Conservation (phyloP, 345 rosid genomes). For the Heritiera fomes region DNA sequence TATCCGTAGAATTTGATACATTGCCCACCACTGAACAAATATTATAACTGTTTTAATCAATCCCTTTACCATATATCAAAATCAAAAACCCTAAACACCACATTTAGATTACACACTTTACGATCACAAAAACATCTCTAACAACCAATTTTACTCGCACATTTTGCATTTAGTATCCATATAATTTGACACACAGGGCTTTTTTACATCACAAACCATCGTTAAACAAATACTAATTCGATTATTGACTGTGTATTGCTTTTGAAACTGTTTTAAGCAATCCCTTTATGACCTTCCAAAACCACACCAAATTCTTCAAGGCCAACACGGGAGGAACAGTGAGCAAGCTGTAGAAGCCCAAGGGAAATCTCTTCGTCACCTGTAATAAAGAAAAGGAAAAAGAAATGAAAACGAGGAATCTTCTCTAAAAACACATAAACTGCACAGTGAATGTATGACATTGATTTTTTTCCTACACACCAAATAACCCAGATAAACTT, state of each 20-base stretch:
- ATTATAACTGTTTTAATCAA: no score
- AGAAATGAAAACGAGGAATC: not conserved
- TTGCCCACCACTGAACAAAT: no score
- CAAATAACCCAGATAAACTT: not conserved
- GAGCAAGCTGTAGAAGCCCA: slow-evolving; percentile 75
- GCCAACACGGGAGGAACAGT: slow-evolving; percentile 46
- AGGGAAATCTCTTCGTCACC: slow-evolving; percentile 66
- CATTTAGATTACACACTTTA: no score
- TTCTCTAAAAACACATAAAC: not conserved
- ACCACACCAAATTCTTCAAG: slow-evolving; percentile 68
- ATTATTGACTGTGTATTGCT: slow-evolving; percentile 52
- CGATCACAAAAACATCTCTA: not conserved
- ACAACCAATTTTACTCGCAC: no score
- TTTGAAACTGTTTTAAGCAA: slow-evolving; percentile 66
- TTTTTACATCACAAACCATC: no score
- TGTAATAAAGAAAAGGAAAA: slow-evolving; percentile 24
- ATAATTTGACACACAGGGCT: no score
- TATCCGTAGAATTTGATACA: no score
- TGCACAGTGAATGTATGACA: not conserved
- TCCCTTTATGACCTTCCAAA: slow-evolving; percentile 79
- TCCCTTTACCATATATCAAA: no score
- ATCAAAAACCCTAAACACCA: no score
- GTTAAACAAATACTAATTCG: not conserved
- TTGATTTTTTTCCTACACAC: not conserved
- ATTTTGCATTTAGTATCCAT: not conserved